Conservation (phyloP, 352 stramenopile genomes). For the Globisporangium acanthophoron region DNA sequence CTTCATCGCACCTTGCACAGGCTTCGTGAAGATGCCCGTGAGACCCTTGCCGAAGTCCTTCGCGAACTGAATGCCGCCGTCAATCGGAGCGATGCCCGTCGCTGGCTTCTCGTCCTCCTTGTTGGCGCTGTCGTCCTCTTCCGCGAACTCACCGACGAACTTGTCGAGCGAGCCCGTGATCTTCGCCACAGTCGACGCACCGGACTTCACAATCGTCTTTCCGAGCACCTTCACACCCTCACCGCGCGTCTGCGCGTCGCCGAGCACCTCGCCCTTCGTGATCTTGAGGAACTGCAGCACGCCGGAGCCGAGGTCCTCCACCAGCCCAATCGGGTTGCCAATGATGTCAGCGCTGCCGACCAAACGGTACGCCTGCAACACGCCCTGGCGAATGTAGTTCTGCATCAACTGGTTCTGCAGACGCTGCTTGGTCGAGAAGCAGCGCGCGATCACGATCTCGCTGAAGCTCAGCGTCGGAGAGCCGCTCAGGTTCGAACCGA, state of each 20-base stretch:
- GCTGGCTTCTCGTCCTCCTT: constrained; percentile 19
- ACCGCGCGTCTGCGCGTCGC: constrained; percentile 74
- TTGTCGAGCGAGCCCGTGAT: constrained; percentile 84
- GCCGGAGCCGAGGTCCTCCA: constrained; percentile 82
- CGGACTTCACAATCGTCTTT: constrained; percentile 79
- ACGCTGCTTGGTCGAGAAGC: constrained; percentile 76
- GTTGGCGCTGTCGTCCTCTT: constrained; percentile 35
- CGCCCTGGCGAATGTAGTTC: constrained; percentile 79
- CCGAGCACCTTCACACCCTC: constrained; percentile 84
- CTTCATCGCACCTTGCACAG: constrained; percentile 76
- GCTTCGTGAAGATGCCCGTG: constrained; percentile 86
- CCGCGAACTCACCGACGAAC: constrained; percentile 76
- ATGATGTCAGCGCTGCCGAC: constrained; percentile 85
- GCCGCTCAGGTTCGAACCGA: constrained; percentile 81
- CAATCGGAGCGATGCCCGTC: constrained; percentile 32
- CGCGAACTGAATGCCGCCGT: constrained; percentile 65
- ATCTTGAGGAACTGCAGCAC: constrained; percentile 87
- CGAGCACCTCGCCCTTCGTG: constrained; percentile 81
- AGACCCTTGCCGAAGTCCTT: constrained; percentile 82
- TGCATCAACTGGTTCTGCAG: constrained; percentile 75
- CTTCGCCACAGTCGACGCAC: constrained; percentile 70
- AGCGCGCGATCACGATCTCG: constrained; percentile 79
- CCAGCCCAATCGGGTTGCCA: constrained; percentile 81
- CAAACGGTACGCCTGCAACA: constrained; percentile 80
- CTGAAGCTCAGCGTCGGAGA: constrained; percentile 82